Evolutionary conservation across 1,284 basidiomycete genomes (phyloP), one percentile per base, ranked within the genome.

Genomic region (Lentinula novae-zelandiae): DNA sequence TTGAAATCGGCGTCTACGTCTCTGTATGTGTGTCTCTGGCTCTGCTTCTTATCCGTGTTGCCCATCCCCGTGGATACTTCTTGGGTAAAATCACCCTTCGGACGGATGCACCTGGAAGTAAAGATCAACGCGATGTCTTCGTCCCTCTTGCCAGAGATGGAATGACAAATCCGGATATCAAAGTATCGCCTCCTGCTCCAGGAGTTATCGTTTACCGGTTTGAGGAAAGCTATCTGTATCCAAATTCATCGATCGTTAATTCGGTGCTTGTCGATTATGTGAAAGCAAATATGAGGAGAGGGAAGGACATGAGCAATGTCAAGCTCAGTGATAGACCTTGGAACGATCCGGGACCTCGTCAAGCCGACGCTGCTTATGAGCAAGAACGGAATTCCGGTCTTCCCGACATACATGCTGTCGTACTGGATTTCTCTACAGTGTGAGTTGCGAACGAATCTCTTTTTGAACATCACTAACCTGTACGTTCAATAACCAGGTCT

Each of bases 1-100:
- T 98, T 69, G 96, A 99, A 77, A 84, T 93, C 61, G 97, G 96
- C 59, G 96, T 99, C 73, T 99, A 99, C 76, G 88, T 89, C 50
- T 94, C 95, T 7, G 89, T 98, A 65, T 78, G 79, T 39, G 82
- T 92, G 0, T 97, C 95, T 0, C 75, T 89, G 38, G 93, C 80
- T 1, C 84, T 98, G n/a, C 82, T 99, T 13, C 83, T 99, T 60
- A 77, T 96, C 69, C 90, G 95, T 64, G 77, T 99, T 63, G 96
- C 96, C n/a, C 87, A 88, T 67, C 95, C 96, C 38, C 89, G 93
- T 53, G 95, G 94, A 13, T 79, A 89, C 66, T 98, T 98, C 88
- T 83, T 99, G 2, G 96, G 96, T 15, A 89, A 85, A 64, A 87
- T 82, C 57, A 80, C 72, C 4, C 72, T 86, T 60, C 70, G 73